Evolutionary conservation across 2,329 filamentous ascomycete genomes (phyloP), one percentile per base, ranked within the genome.

Genomic region (Magnaporthales sp.): DNA sequence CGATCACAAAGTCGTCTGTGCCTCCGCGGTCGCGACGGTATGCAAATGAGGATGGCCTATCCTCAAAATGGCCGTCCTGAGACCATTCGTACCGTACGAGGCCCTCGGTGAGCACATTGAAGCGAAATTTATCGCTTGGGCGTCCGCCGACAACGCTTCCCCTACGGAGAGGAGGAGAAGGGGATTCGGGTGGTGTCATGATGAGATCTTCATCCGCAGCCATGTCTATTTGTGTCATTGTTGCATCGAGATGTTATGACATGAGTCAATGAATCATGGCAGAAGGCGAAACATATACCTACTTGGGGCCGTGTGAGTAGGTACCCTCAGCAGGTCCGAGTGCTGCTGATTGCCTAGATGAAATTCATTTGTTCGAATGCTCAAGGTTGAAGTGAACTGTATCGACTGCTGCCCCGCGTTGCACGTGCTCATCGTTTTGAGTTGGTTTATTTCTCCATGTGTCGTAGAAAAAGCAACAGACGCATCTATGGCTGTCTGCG

Each of bases 31-130:
- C 74, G 29, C 86, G 79, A 69, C 85, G 83, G 67, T 85, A 78
- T n/a, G 86, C 87, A 71, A 89, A 86, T 10, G 83, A 84, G 0
- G 85, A 88, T 0, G 84, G 83, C 4, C 86, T 81, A 72, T 89
- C 86, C 72, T 89, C 87, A 70, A 89, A 89, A 38, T 77, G 71
- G 63, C 82, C 80, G 68, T 89, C 86, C 11, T 80, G 77, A 0
- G 86, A 81, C 84, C 85, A 89, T 75, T 89, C 86, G 68, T 84
- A 88, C 32, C 87, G 83, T 30, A 89, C 69, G 2, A 89, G 77
- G 2, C 81, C 78, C 64, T 86, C 81, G 10, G 80, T 82, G 63
- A 89, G 77, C 62, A 89, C 69, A 9, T 83, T 88, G 72, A 89
- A 89, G 66, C 86, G 83, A 73, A 84, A 89, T 63, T 82, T 78